Conservation (phyloP, 176 grass and related monocot species). For the Lolium rigidum region DNA sequence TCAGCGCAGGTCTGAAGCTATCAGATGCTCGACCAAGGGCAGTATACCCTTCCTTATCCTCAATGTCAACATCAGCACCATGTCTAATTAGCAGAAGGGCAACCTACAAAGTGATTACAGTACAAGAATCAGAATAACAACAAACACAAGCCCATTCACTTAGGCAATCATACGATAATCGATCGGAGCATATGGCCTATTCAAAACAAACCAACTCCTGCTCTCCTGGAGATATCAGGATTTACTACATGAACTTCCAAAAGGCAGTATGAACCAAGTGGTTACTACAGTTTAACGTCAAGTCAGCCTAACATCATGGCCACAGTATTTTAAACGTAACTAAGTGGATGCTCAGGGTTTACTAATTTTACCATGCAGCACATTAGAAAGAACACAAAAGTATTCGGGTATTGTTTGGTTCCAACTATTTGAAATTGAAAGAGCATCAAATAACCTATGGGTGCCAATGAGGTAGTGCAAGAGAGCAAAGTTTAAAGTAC, state of each 20-base stretch:
- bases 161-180: neutral
- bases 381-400: neutral
- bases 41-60: conserved; percentile 92
- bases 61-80: conserved; percentile 81
- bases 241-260: conserved; percentile 4
- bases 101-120: conserved; percentile 48
- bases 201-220: neutral
- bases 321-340: neutral
- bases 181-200: neutral
- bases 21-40: conserved; percentile 76
- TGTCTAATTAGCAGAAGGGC: conserved; percentile 83
- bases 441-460: neutral
- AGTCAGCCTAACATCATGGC: conserved; percentile 2
- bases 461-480: neutral
- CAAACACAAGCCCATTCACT: neutral
- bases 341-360: neutral
- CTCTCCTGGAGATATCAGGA: neutral
- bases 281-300: neutral
- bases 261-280: conserved; percentile 7
- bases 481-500: conserved; percentile 45
- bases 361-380: conserved; percentile 7
- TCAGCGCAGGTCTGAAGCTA: conserved; percentile 64
- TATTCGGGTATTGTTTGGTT: neutral
- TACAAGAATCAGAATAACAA: neutral
- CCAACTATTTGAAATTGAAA: neutral